Conservation (phyloP, 2,329 filamentous ascomycete species). For the Epichloe glyceriae region DNA sequence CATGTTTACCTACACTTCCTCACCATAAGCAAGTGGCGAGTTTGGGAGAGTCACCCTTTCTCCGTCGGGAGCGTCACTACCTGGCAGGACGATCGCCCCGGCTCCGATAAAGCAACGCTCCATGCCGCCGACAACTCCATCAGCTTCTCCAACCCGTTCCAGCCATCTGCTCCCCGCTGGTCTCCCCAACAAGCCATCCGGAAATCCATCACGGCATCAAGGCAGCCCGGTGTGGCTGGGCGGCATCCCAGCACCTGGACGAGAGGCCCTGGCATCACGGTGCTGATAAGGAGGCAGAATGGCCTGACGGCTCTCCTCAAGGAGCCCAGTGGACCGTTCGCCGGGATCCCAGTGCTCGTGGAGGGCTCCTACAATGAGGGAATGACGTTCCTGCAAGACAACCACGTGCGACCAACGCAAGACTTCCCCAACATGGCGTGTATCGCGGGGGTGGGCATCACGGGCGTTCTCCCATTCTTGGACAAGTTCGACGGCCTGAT, state of each 20-base stretch:
- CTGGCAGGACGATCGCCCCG: not conserved
- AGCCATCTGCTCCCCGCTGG: not conserved
- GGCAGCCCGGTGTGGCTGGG: not conserved
- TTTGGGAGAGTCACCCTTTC: constrained; percentile 26
- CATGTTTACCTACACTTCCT: constrained; percentile 22
- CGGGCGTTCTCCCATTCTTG: not conserved
- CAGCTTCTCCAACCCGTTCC: not conserved
- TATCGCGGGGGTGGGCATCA: not conserved
- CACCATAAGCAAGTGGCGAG: constrained; percentile 16
- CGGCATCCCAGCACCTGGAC: not conserved
- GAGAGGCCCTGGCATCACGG: not conserved
- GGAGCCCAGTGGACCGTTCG: not conserved
- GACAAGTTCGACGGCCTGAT: not conserved
- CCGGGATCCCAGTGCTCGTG: not conserved
- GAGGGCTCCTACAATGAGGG: not conserved
- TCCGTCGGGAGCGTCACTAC: not conserved
- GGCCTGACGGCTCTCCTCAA: not conserved
- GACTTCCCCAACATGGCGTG: not conserved
- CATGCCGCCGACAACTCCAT: not conserved
- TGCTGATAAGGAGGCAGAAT: not conserved
- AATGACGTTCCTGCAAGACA: not conserved
- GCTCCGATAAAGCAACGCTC: not conserved
- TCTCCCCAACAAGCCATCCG: not conserved
- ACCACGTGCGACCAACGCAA: not conserved
- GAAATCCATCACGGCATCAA: not conserved